Evolutionary conservation across 108 stramenopile species (phyloP), one percentile per base, ranked within the genome.

Genomic region (Hondaea fermentalgiana): DNA sequence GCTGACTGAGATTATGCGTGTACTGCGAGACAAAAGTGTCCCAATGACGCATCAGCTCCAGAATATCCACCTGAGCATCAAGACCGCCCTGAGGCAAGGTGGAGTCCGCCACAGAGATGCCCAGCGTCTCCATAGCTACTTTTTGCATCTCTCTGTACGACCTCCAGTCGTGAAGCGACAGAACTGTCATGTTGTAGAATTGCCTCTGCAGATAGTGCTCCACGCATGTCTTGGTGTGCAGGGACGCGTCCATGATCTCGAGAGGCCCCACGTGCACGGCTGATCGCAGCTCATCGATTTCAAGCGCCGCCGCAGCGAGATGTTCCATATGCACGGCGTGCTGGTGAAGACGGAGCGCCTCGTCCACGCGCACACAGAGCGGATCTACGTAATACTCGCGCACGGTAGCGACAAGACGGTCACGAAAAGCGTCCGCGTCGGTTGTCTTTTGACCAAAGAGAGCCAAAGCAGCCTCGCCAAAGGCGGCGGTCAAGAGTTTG

Each of bases 1-100:
- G 94, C 88, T 94, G 92, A 76, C 94, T 92, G 88, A 96, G 87
- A 87, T 94, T 93, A 89, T 96, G 95, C 57, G 91, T 94, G 92
- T 91, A 96, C 44, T 83, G 72, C 45, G 90, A 76, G 19, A 93
- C 89, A 59, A 95, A 94, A 49, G 91, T 90, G 87, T 91, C 72
- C 57, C 95, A 92, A 60, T 94, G 92, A 17, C 93, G 89, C 94
- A 95, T 92, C 57, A 94, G 92, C 51, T 92, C 92, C 17, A 95
- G 88, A 35, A 95, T 90, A 87, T 95, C 94, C 28, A 95, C 47
- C n/a, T 90, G 92, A 43, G 92, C 76, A 64, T 94, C 94, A 23
- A 94, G 60, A 21, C 58, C 72, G 16, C 94, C 95, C 91, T 93
- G 93, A 14, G 95, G 95, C 71, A 95, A 90, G 60, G 49, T 72